phyloP scores from a whole-genome alignment of 1,284 basidiomycete genomes.

The Bondarzewia mesenterica region DNA sequence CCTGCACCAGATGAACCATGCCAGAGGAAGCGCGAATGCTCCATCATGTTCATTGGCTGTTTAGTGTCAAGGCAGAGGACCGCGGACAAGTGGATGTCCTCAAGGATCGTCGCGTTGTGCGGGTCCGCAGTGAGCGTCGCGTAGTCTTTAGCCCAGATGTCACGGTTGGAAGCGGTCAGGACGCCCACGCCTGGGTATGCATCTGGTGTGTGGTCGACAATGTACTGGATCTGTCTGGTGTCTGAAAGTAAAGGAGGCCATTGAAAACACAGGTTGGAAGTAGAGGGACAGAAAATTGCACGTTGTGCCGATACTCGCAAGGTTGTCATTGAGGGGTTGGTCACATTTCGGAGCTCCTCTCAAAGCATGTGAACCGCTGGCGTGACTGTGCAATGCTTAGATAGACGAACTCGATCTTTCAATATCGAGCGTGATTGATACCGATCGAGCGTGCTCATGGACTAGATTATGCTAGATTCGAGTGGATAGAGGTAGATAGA shows the following conservation, averaged over 20 bases:
- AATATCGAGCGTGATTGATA: too few relatives aligned
- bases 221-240: slow-evolving; percentile 63
- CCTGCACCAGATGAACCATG: slow-evolving; percentile 41
- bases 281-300: neutral
- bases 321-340: too few relatives aligned
- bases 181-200: slow-evolving; percentile 70
- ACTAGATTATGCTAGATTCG: too few relatives aligned
- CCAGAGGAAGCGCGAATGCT: slow-evolving; percentile 64
- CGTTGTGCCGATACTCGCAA: too few relatives aligned
- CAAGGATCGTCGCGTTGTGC: slow-evolving; percentile 58
- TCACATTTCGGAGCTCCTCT: too few relatives aligned
- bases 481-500: too few relatives aligned
- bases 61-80: slow-evolving; percentile 78
- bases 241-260: neutral
- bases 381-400: too few relatives aligned
- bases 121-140: slow-evolving; percentile 44
- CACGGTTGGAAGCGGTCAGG: slow-evolving; percentile 71
- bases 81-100: slow-evolving; percentile 72
- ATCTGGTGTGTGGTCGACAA: slow-evolving; percentile 58
- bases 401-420: too few relatives aligned
- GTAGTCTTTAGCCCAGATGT: slow-evolving; percentile 82
- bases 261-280: neutral
- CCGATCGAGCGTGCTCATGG: too few relatives aligned
- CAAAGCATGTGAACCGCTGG: too few relatives aligned
- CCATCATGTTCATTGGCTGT: slow-evolving; percentile 41